Base-by-base conservation (phyloP, 805 yeast genomes). In the Naumovozyma dairenensis region DNA sequence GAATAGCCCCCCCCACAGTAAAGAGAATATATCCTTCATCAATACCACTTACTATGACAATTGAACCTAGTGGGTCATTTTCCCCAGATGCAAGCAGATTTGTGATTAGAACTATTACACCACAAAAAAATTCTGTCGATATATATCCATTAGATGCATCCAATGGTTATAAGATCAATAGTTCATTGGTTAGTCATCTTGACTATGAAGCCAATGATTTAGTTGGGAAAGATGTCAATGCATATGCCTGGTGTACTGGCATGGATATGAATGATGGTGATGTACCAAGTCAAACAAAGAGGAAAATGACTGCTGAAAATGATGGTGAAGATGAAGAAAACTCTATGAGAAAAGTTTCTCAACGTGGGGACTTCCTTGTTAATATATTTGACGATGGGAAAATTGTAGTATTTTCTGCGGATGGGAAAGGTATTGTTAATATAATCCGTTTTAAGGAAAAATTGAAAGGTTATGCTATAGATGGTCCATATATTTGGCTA, bases 371-470 rank as follows among this genome's bases (percentile, higher is more conserved):
- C n/a, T 43, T 43, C 22, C 55, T 54, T 31, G 48, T 57, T 4
- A 56, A 53, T 38, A 46, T 40, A 3, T 55, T 55, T 29, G 38
- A 43, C 2, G 46, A 49, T 5, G 59, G 60, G 6, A 48, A 52
- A 31, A 35, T 58, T 18, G 59, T 58, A 10, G 45, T 53, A 10
- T 57, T 45, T 28, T 54, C 60, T 5, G 39, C 56, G 2, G 49
- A 46, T 28, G 60, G 60, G 22, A 49, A 59, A 8, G 54, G 49
- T 22, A 60, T 68, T 28, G 50, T 53, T 4, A 48, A 56, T 30
- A 48, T 67, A 10, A 44, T 58, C 17, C 63, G 57, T 38, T 64
- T 62, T 14, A 48, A 50, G 17, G 32, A 41, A 16, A 65, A 62
- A 16, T 39, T 63, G 6, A 29, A 66, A 14, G 63, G 62, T 14